Conservation (phyloP, 345 rosid species). For the Hibiscus mutabilis region DNA sequence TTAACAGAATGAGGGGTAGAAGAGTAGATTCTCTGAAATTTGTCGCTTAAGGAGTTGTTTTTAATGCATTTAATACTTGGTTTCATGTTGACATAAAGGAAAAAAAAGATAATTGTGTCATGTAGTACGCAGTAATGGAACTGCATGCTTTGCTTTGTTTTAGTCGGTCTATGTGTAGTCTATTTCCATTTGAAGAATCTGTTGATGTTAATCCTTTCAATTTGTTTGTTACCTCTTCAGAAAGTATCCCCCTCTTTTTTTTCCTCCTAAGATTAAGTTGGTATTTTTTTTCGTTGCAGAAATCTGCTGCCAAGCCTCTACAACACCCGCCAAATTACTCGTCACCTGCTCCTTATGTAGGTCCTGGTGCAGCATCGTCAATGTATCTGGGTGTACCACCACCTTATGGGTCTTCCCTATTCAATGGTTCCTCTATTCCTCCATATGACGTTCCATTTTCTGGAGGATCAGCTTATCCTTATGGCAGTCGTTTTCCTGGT, state of each 20-base stretch:
- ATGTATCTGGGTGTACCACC: constrained; percentile 86
- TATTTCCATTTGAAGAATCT: background rate
- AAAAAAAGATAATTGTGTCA: background rate
- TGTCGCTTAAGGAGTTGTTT: background rate
- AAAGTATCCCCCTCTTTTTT: background rate
- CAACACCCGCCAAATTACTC: constrained; percentile 60
- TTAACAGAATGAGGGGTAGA: background rate
- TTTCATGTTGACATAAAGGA: background rate
- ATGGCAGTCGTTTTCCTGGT: constrained; percentile 59
- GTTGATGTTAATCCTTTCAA: background rate
- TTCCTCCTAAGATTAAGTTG: too few species aligned
- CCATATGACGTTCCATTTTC: constrained; percentile 81
- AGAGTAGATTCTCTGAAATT: background rate
- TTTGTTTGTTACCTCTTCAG: background rate
- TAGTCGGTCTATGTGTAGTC: background rate
- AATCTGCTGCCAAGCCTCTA: constrained; percentile 69
- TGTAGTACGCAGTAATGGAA: background rate
- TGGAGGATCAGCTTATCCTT: constrained; percentile 92
- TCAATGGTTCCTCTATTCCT: constrained; percentile 74
- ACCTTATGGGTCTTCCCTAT: constrained; percentile 82
- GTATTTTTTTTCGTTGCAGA: constrained; percentile 29
- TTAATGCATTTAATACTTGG: background rate
- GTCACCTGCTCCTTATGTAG: constrained; percentile 68
- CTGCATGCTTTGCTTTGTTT: background rate
- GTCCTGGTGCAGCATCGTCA: constrained; percentile 73